Evolutionary conservation across 2,329 filamentous ascomycete genomes (phyloP).

Genomic region (Knufia fluminis): DNA sequence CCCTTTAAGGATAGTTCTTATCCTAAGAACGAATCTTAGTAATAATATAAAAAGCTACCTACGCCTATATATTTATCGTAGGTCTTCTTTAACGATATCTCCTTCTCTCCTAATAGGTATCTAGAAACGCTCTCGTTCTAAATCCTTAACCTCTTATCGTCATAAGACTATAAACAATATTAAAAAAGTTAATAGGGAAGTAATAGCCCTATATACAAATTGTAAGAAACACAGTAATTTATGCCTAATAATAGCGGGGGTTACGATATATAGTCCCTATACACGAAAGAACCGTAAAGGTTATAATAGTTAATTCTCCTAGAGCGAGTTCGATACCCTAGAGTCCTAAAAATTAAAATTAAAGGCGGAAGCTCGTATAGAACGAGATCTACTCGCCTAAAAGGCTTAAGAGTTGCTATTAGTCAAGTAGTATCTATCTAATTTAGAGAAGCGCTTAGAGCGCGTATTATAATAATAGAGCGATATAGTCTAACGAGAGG

Average conservation of each 20-base stretch:
- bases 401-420: no score
- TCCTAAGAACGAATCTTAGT: background rate
- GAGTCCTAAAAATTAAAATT: background rate
- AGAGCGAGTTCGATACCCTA: background rate
- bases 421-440: background rate
- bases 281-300: background rate
- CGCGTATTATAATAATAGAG: background rate
- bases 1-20: slow-evolving; percentile 2
- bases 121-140: background rate
- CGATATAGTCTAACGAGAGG: background rate
- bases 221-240: background rate
- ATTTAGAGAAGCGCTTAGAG: background rate
- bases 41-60: slow-evolving; percentile 3
- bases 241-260: background rate
- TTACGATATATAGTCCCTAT: background rate
- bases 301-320: background rate
- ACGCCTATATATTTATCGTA: background rate
- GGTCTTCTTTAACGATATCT: background rate
- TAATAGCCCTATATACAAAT: background rate
- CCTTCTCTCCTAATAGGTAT: background rate
- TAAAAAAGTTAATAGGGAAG: background rate
- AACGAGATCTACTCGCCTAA: background rate
- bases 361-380: background rate
- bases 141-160: background rate
- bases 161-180: background rate